These are phyloP conservation scores for Eimeria tenella DNA, from an alignment of 169 alveolate genomes.

Conservation along the genomic window DNA sequence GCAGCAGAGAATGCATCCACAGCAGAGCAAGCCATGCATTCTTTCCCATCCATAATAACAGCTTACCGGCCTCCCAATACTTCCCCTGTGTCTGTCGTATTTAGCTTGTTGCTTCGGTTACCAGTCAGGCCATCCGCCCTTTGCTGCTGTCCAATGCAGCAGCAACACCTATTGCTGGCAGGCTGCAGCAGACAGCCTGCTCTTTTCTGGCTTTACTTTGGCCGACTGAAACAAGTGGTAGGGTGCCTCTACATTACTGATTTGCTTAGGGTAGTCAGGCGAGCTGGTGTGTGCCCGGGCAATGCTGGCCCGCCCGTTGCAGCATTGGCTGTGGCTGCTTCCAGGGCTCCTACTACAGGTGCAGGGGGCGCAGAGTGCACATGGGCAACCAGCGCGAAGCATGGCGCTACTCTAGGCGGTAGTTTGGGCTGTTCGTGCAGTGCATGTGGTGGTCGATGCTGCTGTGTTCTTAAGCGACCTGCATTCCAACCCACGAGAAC, in stretches of 20 bases:
- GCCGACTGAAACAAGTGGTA: slow-evolving; percentile 45
- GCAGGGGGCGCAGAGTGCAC: slow-evolving; percentile 2
- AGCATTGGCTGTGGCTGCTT: slow-evolving; percentile 38
- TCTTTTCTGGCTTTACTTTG: slow-evolving; percentile 27
- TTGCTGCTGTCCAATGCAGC: slow-evolving; percentile 45
- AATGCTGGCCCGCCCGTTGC: slow-evolving; percentile 36
- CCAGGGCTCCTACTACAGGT: slow-evolving; percentile 22
- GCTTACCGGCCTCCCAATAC: slow-evolving; percentile 54
- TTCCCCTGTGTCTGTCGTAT: slow-evolving; percentile 28
- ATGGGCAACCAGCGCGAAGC: background rate
- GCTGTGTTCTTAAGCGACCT: slow-evolving; percentile 17
- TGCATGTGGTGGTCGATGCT: slow-evolving; percentile 61
- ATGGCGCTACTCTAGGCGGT: background rate
- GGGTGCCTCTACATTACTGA: slow-evolving; percentile 55
- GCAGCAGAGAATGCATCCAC: slow-evolving; percentile 56
- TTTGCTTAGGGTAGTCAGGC: slow-evolving; percentile 6
- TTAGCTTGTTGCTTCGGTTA: slow-evolving; percentile 36
- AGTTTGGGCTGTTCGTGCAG: slow-evolving; percentile 24
- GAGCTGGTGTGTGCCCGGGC: slow-evolving; percentile 48
- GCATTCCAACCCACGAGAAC: slow-evolving; percentile 26
- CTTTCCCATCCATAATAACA: slow-evolving; percentile 44
- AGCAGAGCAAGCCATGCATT: slow-evolving; percentile 47
- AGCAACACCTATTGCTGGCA: slow-evolving; percentile 42
- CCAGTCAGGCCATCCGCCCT: slow-evolving; percentile 61
- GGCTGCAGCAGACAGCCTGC: slow-evolving; percentile 70